Percentiles rank a stretch among this genome's conserved stretches.
Evolutionary conservation across 164 flowering plant genomes (phyloP).

Genomic region (Cinnamomum chago): DNA sequence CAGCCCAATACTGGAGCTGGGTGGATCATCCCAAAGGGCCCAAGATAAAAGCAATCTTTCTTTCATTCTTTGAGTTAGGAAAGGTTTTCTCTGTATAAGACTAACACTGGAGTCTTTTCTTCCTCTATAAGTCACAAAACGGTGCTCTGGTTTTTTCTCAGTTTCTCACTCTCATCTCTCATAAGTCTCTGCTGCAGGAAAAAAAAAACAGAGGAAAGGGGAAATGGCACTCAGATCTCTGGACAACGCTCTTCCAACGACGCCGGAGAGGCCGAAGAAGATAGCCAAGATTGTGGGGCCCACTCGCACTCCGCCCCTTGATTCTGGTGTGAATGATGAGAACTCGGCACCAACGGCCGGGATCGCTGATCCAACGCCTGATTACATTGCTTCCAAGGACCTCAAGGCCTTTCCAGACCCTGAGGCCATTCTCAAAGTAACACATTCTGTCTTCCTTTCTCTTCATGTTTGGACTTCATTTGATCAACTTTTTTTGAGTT

Average conservation of each 20-base stretch:
- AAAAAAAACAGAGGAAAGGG: not conserved
- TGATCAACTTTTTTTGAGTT: not conserved
- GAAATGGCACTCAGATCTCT: slow-evolving; percentile 76
- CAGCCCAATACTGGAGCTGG: not conserved
- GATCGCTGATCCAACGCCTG: slow-evolving; percentile 41
- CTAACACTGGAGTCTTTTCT: not conserved
- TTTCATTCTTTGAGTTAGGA: too few relatives aligned
- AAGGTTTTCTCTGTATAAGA: not conserved
- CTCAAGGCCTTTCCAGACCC: slow-evolving; percentile 68
- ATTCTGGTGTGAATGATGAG: slow-evolving; percentile 52
- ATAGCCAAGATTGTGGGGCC: slow-evolving; percentile 33
- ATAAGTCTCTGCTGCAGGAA: not conserved
- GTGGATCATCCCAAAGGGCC: too few relatives aligned
- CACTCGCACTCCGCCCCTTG: slow-evolving; percentile 25
- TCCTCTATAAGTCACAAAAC: not conserved
- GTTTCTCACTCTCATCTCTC: not conserved
- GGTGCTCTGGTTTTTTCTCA: not conserved
- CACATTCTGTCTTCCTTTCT: not conserved
- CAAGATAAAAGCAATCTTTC: too few relatives aligned
- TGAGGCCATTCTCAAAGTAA: slow-evolving; percentile 51
- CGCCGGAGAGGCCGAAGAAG: slow-evolving; percentile 71
- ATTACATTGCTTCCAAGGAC: slow-evolving; percentile 65
- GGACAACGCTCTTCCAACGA: slow-evolving; percentile 64
- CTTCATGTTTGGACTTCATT: not conserved
- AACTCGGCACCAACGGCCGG: slow-evolving; percentile 29